These are phyloP conservation scores for Tuber magnatum DNA, from an alignment of 495 filamentous ascomycete genomes.

Conservation along the genomic window DNA sequence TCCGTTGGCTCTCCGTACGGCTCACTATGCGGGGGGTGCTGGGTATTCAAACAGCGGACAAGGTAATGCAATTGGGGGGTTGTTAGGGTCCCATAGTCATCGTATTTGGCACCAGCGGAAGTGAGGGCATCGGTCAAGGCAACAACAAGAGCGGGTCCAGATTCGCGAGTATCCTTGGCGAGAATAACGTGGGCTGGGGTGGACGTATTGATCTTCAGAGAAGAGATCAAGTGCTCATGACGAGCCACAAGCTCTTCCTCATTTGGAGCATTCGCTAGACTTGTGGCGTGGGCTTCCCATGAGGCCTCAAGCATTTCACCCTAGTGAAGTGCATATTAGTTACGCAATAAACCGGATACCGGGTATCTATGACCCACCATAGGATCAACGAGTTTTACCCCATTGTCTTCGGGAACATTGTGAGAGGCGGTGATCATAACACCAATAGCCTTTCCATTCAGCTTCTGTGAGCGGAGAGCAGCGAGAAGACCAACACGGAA, in stretches of 20 bases:
- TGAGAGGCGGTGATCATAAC: conserved; percentile 99
- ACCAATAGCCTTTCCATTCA: conserved; percentile 83
- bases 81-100: conserved; percentile 79
- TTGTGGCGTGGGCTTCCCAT: conserved; percentile 85
- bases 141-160: conserved; percentile 70
- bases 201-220: conserved; percentile 65
- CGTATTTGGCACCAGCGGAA: conserved; percentile 62
- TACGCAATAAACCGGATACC: background rate
- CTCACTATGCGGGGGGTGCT: conserved; percentile 61
- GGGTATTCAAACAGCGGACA: conserved; percentile 87
- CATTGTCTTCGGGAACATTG: conserved; percentile 95
- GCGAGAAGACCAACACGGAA: conserved; percentile 86
- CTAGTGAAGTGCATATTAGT: conserved; percentile 42
- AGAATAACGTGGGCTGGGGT: conserved; percentile 72
- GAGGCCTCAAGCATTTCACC: conserved; percentile 93
- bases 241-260: conserved; percentile 65
- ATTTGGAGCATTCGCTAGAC: conserved; percentile 70
- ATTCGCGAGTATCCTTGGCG: conserved; percentile 87
- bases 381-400: conserved; percentile 95
- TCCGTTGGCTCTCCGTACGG: conserved; percentile 79
- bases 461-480: conserved; percentile 80
- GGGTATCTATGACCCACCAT: conserved; percentile 52
- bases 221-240: conserved; percentile 63
- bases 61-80: conserved; percentile 96
- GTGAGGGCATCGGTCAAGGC: conserved; percentile 71